phyloP scores from a whole-genome alignment of 148 eudicot species.

The Rhododendron molle region DNA sequence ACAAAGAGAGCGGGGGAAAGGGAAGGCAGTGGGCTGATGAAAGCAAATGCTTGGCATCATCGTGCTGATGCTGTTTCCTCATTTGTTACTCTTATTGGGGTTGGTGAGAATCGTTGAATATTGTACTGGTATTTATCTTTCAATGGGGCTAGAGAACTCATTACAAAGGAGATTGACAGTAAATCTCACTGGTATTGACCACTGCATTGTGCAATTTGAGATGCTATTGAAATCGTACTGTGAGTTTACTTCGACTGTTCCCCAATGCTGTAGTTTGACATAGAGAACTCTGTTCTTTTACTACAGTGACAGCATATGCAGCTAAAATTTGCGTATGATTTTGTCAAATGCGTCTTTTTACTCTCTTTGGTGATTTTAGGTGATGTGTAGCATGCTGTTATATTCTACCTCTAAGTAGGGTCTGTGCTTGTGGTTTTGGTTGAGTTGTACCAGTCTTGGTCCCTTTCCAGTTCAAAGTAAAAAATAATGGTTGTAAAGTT shows the following conservation, averaged over 20 bases:
- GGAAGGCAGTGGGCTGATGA: constrained; percentile 96
- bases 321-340: not conserved
- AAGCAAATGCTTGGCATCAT: constrained; percentile 99
- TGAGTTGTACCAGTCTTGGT: not conserved
- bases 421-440: not conserved
- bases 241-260: not conserved
- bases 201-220: not conserved
- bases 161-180: not conserved
- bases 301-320: not conserved
- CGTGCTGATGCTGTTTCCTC: constrained; percentile 99
- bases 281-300: not conserved
- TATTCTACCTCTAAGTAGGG: not conserved
- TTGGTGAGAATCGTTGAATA: constrained; percentile 56
- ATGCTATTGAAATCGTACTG: not conserved
- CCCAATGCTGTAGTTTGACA: not conserved
- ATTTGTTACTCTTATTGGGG: constrained; percentile 92
- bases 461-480: not conserved
- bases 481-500: not conserved
- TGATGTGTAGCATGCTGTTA: not conserved
- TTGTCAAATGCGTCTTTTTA: not conserved
- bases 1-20: constrained; percentile 90
- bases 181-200: not conserved
- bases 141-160: not conserved
- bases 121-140: constrained; percentile 1
- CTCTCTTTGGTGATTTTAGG: not conserved